Conservation (phyloP, 352 stramenopile genomes). For the Pythium sp. region DNA sequence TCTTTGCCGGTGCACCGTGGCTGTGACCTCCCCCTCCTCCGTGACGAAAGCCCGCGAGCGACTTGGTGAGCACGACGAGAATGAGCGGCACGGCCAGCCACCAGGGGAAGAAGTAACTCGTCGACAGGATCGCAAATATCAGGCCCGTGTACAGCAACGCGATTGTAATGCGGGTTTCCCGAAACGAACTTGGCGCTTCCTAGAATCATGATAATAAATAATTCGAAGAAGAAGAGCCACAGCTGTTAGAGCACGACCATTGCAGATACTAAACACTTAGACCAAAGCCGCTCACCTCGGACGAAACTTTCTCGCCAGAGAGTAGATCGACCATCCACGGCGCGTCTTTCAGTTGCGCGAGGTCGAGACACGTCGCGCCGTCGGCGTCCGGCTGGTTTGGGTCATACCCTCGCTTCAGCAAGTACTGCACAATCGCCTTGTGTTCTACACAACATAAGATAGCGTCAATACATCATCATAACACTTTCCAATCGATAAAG, state of each 20-base stretch:
- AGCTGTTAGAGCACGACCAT: not conserved
- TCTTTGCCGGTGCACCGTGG: conserved; percentile 34
- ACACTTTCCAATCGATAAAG: not conserved
- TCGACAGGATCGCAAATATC: conserved; percentile 51
- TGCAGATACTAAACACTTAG: too few relatives aligned
- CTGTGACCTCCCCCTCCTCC: conserved; percentile 32
- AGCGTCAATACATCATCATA: not conserved
- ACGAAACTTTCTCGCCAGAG: conserved; percentile 30
- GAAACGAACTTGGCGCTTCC: conserved; percentile 47
- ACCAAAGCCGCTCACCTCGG: conserved; percentile 14
- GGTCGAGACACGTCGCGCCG: conserved; percentile 40
- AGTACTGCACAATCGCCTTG: conserved; percentile 68
- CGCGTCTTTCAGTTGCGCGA: conserved; percentile 32
- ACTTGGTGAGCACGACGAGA: conserved; percentile 45
- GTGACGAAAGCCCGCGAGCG: conserved; percentile 42
- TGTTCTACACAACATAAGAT: conserved; percentile 34
- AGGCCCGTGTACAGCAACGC: conserved; percentile 45
- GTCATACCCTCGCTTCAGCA: conserved; percentile 57
- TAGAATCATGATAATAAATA: not conserved
- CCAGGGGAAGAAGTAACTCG: conserved; percentile 68
- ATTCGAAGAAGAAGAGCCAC: not conserved
- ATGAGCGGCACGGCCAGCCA: conserved; percentile 68
- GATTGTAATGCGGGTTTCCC: conserved; percentile 48
- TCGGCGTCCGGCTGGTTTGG: conserved; percentile 42
- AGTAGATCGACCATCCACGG: conserved; percentile 53